phyloP scores from a whole-genome alignment of 768 basidiomycete genomes.

The Hygrocybe coccinea region DNA sequence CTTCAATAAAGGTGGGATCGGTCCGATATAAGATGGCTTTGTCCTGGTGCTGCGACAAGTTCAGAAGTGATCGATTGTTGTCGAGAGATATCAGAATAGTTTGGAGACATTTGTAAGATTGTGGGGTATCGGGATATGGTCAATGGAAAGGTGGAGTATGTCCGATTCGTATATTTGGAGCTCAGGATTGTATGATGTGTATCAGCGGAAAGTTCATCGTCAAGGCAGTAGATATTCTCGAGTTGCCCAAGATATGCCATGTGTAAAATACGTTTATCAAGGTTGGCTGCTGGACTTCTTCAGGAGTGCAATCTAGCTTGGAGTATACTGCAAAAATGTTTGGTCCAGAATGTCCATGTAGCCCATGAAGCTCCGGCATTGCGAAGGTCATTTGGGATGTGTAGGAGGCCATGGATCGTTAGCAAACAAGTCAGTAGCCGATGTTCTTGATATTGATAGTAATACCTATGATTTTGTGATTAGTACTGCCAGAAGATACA shows the following conservation, averaged over 20 bases:
- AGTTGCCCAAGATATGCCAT: slow-evolving; percentile 26
- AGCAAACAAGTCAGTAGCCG: slow-evolving; percentile 27
- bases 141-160: too few relatives aligned
- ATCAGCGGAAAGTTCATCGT: slow-evolving; percentile 12
- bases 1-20: too few relatives aligned
- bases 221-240: slow-evolving; percentile 21
- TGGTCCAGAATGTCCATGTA: slow-evolving; percentile 35
- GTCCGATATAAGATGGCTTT: too few relatives aligned
- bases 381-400: slow-evolving; percentile 22
- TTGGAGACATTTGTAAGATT: too few relatives aligned
- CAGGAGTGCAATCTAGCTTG: slow-evolving; percentile 19
- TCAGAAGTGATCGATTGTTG: too few relatives aligned
- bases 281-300: slow-evolving; percentile 24
- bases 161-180: too few relatives aligned
- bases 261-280: slow-evolving; percentile 25
- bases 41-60: too few relatives aligned
- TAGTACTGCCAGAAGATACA: neutral
- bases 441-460: slow-evolving; percentile 5
- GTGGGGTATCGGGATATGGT: too few relatives aligned
- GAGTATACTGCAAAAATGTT: slow-evolving; percentile 29
- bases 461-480: neutral
- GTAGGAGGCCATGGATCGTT: slow-evolving; percentile 23
- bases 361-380: slow-evolving; percentile 30
- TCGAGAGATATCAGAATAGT: too few relatives aligned
- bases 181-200: too few relatives aligned